phyloP scores from a whole-genome alignment of 2,329 filamentous ascomycete species.

The Ramichloridium luteum region DNA sequence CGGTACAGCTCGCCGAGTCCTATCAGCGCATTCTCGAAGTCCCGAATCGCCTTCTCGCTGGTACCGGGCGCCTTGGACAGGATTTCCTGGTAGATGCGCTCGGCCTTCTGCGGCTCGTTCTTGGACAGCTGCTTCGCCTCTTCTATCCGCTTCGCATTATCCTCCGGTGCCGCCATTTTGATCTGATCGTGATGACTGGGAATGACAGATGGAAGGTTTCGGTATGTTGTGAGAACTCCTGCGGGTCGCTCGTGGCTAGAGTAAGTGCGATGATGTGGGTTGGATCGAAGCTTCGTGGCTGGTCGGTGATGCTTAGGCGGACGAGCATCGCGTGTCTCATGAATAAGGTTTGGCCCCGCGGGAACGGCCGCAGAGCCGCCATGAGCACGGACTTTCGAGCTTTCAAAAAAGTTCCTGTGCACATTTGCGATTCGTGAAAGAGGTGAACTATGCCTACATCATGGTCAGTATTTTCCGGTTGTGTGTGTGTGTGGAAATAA shows the following conservation, averaged over 20 bases:
- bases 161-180: constrained; percentile 37
- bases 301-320: no score
- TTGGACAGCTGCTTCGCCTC: constrained; percentile 79
- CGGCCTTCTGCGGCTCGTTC: constrained; percentile 70
- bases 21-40: constrained; percentile 83
- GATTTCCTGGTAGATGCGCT: constrained; percentile 79
- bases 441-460: neutral
- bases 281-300: no score
- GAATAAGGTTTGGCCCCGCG: no score
- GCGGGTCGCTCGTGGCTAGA: no score
- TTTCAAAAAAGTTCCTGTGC: neutral
- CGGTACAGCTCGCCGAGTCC: constrained; percentile 86
- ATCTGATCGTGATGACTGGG: constrained; percentile 1
- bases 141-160: constrained; percentile 56
- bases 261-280: no score
- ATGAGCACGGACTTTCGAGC: neutral
- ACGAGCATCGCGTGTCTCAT: no score
- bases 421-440: neutral
- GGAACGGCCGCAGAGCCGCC: no score
- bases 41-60: constrained; percentile 73
- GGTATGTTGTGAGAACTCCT: no score
- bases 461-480: neutral
- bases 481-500: no score
- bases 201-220: constrained; percentile 3
- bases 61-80: constrained; percentile 72